These are phyloP conservation scores for Rhazya stricta DNA, from an alignment of 257 asterid species.

Conservation along the genomic window DNA sequence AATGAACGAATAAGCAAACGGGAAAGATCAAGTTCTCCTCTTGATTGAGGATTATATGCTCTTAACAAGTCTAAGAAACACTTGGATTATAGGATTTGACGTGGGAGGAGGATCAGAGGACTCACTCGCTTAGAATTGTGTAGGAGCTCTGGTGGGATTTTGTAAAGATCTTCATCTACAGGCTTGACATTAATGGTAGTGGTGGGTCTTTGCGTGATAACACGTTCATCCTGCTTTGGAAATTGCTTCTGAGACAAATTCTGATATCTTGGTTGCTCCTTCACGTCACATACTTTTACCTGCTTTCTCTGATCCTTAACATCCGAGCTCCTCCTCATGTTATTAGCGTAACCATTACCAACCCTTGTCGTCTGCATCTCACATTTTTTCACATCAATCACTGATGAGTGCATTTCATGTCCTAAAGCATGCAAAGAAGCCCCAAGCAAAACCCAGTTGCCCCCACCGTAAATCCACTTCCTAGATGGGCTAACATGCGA, in stretches of 20 bases:
- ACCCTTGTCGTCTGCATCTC: background rate
- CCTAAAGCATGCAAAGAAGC: too few species aligned
- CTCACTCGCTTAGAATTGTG: conserved; percentile 56
- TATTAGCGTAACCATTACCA: background rate
- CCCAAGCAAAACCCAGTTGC: too few species aligned
- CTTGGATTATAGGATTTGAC: background rate
- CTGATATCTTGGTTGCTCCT: conserved; percentile 18
- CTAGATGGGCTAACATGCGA: background rate
- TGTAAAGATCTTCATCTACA: conserved; percentile 86
- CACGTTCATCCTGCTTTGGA: conserved; percentile 13
- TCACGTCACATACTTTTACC: conserved; percentile 2
- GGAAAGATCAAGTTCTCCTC: too few species aligned
- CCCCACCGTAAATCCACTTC: too few species aligned
- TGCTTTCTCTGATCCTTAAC: background rate
- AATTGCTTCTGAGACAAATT: conserved; percentile 21
- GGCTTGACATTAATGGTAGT: conserved; percentile 40
- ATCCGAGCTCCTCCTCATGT: conserved; percentile 1
- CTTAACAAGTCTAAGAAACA: background rate
- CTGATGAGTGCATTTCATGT: too few species aligned
- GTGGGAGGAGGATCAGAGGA: background rate
- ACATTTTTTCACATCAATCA: background rate
- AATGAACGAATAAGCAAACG: background rate
- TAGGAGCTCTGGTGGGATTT: conserved; percentile 56
- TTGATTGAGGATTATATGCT: too few species aligned
- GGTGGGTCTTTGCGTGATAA: conserved; percentile 13